Evolutionary conservation across 805 yeast genomes (phyloP).

Genomic region (Ogataea methanolica): DNA sequence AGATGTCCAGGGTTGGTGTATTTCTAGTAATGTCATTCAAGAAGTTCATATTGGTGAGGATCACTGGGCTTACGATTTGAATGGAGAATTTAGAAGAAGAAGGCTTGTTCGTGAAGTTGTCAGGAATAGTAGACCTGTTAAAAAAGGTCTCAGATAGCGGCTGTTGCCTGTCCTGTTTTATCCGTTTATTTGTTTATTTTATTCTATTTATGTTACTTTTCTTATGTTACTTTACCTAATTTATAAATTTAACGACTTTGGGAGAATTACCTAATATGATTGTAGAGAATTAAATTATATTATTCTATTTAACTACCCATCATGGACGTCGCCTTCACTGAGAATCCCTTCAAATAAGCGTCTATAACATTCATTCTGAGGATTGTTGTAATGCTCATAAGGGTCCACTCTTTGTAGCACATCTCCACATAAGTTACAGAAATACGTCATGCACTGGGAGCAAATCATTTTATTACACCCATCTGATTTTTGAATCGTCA

Average conservation of each 20-base stretch:
- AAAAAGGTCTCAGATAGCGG: background rate
- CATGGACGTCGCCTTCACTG: conserved; percentile 16
- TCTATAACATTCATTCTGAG: conserved; percentile 40
- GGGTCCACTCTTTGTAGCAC: conserved; percentile 37
- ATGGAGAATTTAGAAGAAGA: conserved; percentile 52
- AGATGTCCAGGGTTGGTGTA: conserved; percentile 48
- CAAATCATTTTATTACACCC: conserved; percentile 68
- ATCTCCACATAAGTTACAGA: conserved; percentile 54
- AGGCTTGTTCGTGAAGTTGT: conserved; percentile 49
- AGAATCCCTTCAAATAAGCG: conserved; percentile 50
- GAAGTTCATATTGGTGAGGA: conserved; percentile 29
- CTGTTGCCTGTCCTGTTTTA: background rate
- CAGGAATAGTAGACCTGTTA: conserved; percentile 35
- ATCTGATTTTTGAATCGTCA: conserved; percentile 48
- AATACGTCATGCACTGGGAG: conserved; percentile 39
- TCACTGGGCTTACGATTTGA: conserved; percentile 48
- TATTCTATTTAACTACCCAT: background rate
- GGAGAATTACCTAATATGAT: too few species aligned
- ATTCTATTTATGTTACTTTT: background rate
- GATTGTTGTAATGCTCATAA: conserved; percentile 47
- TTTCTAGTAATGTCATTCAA: conserved; percentile 36
- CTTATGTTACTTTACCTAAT: too few species aligned
- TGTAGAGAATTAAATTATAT: background rate
- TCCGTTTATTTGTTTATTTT: background rate
- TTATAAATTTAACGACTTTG: too few species aligned